phyloP scores from a whole-genome alignment of 139 green algal species.

The Chlamydomonas sphaeroides region DNA sequence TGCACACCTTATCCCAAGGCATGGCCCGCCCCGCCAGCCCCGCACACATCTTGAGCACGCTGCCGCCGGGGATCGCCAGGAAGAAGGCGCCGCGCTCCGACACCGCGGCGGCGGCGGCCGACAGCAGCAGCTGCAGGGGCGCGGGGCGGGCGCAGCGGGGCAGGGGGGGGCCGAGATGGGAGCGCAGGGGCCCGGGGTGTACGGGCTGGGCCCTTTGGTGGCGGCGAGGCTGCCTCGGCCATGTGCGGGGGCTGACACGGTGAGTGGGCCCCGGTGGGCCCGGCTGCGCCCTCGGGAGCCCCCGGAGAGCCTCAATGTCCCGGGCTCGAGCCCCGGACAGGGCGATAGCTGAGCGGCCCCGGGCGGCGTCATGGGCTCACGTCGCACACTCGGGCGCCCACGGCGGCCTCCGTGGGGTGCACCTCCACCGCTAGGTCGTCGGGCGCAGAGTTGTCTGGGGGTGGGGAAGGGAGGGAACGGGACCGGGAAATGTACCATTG shows the following conservation, averaged over 20 bases:
- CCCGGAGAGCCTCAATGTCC: too few relatives aligned
- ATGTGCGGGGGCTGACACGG: too few relatives aligned
- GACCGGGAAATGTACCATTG: too few relatives aligned
- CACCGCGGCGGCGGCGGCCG: conserved; percentile 17
- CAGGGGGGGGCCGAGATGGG: neutral
- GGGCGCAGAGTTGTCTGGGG: conserved; percentile 16
- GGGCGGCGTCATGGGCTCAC: neutral
- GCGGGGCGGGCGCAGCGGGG: neutral
- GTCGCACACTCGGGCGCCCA: conserved; percentile 34
- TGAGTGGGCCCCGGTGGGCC: too few relatives aligned
- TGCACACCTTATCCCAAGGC: conserved; percentile 27
- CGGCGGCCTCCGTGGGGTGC: conserved; percentile 17
- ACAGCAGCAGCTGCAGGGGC: neutral
- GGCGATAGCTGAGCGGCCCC: neutral
- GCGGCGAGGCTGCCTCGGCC: too few relatives aligned
- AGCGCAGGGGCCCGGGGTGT: too few relatives aligned
- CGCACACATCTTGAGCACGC: conserved; percentile 43
- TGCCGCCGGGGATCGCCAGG: conserved; percentile 38
- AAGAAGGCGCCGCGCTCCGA: conserved; percentile 17
- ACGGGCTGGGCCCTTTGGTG: too few relatives aligned
- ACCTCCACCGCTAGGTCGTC: conserved; percentile 33
- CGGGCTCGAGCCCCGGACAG: too few relatives aligned
- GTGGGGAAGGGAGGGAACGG: too few relatives aligned
- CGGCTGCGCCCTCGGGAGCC: too few relatives aligned
- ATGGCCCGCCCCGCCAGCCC: conserved; percentile 21